Percentiles rank a stretch among this genome's conserved stretches.
Evolutionary conservation across 2,329 filamentous ascomycete species (phyloP).

Genomic region (Microdochium bolleyi): DNA sequence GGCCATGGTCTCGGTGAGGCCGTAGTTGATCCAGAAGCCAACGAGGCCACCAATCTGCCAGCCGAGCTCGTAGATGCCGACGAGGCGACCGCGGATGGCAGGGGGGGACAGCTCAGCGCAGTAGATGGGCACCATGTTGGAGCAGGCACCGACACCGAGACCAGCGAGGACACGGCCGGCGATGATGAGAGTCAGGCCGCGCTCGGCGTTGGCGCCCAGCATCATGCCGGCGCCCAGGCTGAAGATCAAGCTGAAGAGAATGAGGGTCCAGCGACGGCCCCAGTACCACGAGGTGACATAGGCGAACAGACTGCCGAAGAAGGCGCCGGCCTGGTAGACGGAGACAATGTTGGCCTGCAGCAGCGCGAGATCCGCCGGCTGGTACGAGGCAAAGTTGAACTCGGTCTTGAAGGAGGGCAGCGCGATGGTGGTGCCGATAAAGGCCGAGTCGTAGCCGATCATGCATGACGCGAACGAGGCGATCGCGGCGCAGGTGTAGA

Average conservation of each 20-base stretch:
- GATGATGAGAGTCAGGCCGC: conserved; percentile 57
- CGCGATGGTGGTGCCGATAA: conserved; percentile 70
- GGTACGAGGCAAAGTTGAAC: conserved; percentile 53
- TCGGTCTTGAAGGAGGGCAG: conserved; percentile 62
- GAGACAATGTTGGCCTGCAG: conserved; percentile 72
- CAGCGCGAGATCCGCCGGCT: conserved; percentile 37
- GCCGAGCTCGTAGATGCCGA: conserved; percentile 60
- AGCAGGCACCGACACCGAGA: conserved; percentile 54
- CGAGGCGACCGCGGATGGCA: conserved; percentile 54
- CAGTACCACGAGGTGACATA: conserved; percentile 59
- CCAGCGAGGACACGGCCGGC: conserved; percentile 56
- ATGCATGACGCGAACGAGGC: conserved; percentile 49
- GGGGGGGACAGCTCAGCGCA: conserved; percentile 54
- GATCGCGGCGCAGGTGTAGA: conserved; percentile 44
- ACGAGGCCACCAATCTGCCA: conserved; percentile 57
- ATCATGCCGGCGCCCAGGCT: conserved; percentile 64
- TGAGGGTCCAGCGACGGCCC: conserved; percentile 57
- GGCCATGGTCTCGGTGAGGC: conserved; percentile 42
- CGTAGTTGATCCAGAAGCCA: conserved; percentile 61
- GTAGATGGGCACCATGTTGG: conserved; percentile 56
- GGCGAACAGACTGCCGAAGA: conserved; percentile 69
- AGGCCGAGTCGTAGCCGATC: conserved; percentile 61
- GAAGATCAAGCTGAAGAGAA: conserved; percentile 56
- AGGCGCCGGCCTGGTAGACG: conserved; percentile 74
- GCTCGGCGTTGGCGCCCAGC: conserved; percentile 53